A percentile compares a stretch with the other conserved stretches of the same genome.
Conservation (phyloP, 179 eudicot species). For the Beta macrorhiza region DNA sequence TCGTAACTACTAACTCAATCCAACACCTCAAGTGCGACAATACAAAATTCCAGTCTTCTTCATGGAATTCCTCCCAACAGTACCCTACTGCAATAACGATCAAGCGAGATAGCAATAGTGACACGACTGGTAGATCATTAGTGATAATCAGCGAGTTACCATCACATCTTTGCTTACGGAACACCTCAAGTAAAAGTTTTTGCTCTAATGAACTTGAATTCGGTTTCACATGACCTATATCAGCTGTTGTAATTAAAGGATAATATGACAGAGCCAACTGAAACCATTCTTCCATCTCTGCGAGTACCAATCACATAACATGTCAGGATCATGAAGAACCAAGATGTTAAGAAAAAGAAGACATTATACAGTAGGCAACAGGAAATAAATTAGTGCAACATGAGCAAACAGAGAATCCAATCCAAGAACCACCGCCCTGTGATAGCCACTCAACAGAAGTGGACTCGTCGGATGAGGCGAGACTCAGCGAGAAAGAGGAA, state of each 20-base stretch:
- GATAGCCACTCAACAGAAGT: not conserved
- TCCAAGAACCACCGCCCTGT: not conserved
- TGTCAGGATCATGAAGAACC: not conserved
- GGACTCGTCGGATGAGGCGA: no score
- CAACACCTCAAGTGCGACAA: constrained; percentile 61
- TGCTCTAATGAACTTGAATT: constrained; percentile 49
- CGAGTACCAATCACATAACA: constrained; percentile 20
- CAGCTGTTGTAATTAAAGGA: constrained; percentile 48
- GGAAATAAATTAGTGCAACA: not conserved
- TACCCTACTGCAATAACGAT: constrained; percentile 63
- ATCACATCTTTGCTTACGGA: constrained; percentile 70
- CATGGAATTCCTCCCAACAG: constrained; percentile 82
- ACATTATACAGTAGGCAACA: not conserved
- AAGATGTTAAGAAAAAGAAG: not conserved
- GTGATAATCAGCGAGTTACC: constrained; percentile 37
- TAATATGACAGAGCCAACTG: constrained; percentile 80
- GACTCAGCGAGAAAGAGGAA: no score
- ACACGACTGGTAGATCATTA: constrained; percentile 58
- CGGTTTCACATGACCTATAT: constrained; percentile 39
- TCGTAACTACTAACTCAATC: constrained; percentile 77
- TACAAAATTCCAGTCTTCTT: constrained; percentile 86
- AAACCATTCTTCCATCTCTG: constrained; percentile 84
- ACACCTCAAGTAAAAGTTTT: constrained; percentile 54
- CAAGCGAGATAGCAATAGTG: constrained; percentile 59
- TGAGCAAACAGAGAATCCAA: not conserved